These are phyloP conservation scores for Colletotrichum echinochloae DNA, from an alignment of 2,329 filamentous ascomycete species.

Conservation along the genomic window DNA sequence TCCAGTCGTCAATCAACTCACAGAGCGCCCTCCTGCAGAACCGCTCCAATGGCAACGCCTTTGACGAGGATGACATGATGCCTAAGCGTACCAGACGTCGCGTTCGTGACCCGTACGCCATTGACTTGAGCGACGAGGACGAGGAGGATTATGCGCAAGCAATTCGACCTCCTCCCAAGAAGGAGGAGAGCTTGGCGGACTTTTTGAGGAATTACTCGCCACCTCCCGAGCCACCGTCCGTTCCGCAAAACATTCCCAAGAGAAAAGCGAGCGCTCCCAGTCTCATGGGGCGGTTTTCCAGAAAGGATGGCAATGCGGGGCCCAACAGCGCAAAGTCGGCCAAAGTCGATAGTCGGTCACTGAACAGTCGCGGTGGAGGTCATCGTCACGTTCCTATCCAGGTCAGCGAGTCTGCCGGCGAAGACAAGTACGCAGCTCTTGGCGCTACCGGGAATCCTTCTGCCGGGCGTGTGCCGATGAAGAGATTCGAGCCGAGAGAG, in stretches of 20 bases:
- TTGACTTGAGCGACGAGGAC: constrained; percentile 82
- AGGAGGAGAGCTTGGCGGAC: constrained; percentile 78
- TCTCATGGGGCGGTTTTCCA: constrained; percentile 69
- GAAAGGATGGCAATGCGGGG: constrained; percentile 49
- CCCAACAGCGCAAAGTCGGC: constrained; percentile 44
- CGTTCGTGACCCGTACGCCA: constrained; percentile 91
- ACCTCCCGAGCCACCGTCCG: constrained; percentile 62
- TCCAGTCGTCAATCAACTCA: constrained; percentile 79
- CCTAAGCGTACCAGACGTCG: constrained; percentile 81
- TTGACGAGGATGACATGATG: constrained; percentile 66
- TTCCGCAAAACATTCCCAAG: constrained; percentile 58
- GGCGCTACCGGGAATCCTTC: constrained; percentile 47
- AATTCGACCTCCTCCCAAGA: constrained; percentile 54
- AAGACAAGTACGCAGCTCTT: constrained; percentile 56
- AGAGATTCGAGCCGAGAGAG: constrained; percentile 69
- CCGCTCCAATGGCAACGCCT: constrained; percentile 51
- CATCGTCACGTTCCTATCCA: constrained; percentile 66
- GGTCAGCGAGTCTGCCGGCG: constrained; percentile 59
- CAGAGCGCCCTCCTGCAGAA: constrained; percentile 74
- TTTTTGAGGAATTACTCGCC: constrained; percentile 79
- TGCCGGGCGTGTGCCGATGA: constrained; percentile 63
- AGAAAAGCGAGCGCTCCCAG: constrained; percentile 75
- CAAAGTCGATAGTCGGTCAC: constrained; percentile 51
- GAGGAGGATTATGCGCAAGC: constrained; percentile 63
- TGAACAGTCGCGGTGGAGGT: constrained; percentile 55